phyloP scores from a whole-genome alignment of 352 stramenopile genomes.

The Discostella stelligera region DNA sequence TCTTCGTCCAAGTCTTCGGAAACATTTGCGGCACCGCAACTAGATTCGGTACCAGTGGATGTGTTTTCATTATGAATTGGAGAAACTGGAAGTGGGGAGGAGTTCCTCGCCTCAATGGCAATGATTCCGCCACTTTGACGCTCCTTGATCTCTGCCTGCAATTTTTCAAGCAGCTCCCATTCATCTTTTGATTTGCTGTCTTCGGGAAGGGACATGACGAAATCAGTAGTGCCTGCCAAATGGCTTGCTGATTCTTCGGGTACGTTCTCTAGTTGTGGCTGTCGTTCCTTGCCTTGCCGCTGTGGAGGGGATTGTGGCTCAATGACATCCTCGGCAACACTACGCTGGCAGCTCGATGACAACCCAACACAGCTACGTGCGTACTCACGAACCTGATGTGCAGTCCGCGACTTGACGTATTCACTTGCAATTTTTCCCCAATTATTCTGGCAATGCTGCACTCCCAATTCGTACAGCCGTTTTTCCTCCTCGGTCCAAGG shows the following conservation, averaged over 20 bases:
- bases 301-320: background rate
- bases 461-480: constrained; percentile 7
- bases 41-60: background rate
- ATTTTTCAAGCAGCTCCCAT: background rate
- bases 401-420: constrained; percentile 6
- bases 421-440: constrained; percentile 20
- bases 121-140: background rate
- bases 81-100: background rate
- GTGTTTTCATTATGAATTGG: background rate
- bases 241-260: background rate
- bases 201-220: background rate
- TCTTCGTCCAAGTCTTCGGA: background rate
- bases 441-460: background rate
- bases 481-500: constrained; percentile 18
- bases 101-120: background rate
- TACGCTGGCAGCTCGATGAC: background rate
- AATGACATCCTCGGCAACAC: background rate
- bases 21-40: background rate
- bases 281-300: background rate
- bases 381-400: constrained; percentile 17
- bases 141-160: background rate
- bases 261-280: background rate
- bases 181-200: background rate
- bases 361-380: constrained; percentile 1
- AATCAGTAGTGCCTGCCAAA: background rate